Evolutionary conservation across 2,329 filamentous ascomycete species (phyloP).

Genomic region (Uncinocarpus reesii): DNA sequence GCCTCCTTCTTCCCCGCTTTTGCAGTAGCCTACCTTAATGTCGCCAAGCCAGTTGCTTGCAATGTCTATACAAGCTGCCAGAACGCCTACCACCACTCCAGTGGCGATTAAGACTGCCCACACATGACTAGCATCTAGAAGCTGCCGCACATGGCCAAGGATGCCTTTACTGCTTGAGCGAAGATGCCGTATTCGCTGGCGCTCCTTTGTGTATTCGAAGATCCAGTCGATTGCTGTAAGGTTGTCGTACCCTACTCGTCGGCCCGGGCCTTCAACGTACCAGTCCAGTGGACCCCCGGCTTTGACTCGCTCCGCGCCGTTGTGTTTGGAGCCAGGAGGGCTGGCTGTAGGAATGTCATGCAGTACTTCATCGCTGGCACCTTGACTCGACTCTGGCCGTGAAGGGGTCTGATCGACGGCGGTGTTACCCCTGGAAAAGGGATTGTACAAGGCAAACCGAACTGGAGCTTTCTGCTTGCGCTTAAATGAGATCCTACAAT

Average conservation of each 20-base stretch:
- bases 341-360: constrained; percentile 19
- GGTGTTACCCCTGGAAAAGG: constrained; percentile 26
- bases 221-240: constrained; percentile 99
- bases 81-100: constrained; percentile 68
- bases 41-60: constrained; percentile 89
- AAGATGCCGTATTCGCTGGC: constrained; percentile 72
- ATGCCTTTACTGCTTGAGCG: constrained; percentile 59
- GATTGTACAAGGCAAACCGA: constrained; percentile 32
- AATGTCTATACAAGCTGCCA: constrained; percentile 84
- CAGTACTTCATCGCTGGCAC: constrained; percentile 12
- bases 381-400: constrained; percentile 14
- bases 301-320: constrained; percentile 28
- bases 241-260: constrained; percentile 89
- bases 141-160: constrained; percentile 58
- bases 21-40: constrained; percentile 81
- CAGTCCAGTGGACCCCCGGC: constrained; percentile 53
- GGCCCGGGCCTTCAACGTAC: constrained; percentile 80
- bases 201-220: constrained; percentile 94
- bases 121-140: constrained; percentile 78
- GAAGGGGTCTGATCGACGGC: background rate
- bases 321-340: constrained; percentile 21
- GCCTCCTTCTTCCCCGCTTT: constrained; percentile 63
- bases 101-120: constrained; percentile 84
- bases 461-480: constrained; percentile 34
- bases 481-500: constrained; percentile 34